Evolutionary conservation across 2,329 filamentous ascomycete genomes (phyloP).

Genomic region (Clonostachys sp.): DNA sequence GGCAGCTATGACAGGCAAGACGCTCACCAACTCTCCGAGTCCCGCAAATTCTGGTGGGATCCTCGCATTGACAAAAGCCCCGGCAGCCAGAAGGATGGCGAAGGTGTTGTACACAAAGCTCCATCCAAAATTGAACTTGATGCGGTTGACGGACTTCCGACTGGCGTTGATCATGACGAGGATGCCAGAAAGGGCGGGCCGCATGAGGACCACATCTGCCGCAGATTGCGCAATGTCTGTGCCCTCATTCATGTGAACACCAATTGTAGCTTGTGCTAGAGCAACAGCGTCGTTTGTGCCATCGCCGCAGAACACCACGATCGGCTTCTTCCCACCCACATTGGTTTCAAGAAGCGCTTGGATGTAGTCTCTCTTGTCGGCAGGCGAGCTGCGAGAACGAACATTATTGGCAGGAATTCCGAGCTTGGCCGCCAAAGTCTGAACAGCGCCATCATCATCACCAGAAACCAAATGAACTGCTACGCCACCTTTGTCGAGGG

Average conservation of each 20-base stretch:
- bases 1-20: constrained; percentile 55
- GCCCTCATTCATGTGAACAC: constrained; percentile 49
- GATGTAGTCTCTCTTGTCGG: constrained; percentile 41
- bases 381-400: constrained; percentile 34
- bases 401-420: constrained; percentile 29
- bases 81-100: constrained; percentile 55
- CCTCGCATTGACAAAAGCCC: constrained; percentile 48
- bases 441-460: constrained; percentile 47
- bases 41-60: constrained; percentile 49
- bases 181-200: constrained; percentile 43
- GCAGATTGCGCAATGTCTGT: constrained; percentile 47
- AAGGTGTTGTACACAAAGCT: constrained; percentile 56
- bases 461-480: constrained; percentile 45
- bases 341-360: constrained; percentile 5
- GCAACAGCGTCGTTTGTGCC: constrained; percentile 62
- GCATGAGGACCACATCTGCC: constrained; percentile 54
- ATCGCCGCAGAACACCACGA: constrained; percentile 52
- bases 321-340: constrained; percentile 6
- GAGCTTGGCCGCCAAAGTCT: constrained; percentile 28
- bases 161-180: constrained; percentile 44
- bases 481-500: constrained; percentile 30
- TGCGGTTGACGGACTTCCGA: constrained; percentile 26
- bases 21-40: constrained; percentile 60
- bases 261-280: constrained; percentile 55
- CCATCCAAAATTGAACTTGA: constrained; percentile 61